Conservation (phyloP, 2,329 filamentous ascomycete species). For the Beauveria sp. region DNA sequence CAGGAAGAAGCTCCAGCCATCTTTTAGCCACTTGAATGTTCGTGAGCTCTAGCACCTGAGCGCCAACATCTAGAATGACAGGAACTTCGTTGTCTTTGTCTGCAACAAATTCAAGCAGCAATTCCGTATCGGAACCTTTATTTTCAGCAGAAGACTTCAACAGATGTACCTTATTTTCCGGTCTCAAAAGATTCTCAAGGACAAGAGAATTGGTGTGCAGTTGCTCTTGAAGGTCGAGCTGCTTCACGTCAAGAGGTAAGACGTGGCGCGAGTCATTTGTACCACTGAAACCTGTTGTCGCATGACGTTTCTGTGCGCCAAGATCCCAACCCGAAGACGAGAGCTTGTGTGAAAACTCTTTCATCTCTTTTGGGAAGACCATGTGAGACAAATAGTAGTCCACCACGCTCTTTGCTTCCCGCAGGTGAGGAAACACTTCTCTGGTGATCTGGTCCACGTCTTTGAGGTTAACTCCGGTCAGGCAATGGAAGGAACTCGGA, state of each 20-base stretch:
- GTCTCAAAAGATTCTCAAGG: conserved; percentile 47
- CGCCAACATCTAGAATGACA: conserved; percentile 65
- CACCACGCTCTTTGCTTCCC: conserved; percentile 44
- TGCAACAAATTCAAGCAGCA: conserved; percentile 30
- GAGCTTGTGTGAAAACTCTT: conserved; percentile 56
- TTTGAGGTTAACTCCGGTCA: conserved; percentile 49
- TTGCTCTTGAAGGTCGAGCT: conserved; percentile 27
- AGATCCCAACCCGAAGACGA: conserved; percentile 63
- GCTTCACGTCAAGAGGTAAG: conserved; percentile 45
- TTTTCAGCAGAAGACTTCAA: not conserved
- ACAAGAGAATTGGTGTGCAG: conserved; percentile 63
- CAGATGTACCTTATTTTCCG: conserved; percentile 37
- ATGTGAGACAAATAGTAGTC: conserved; percentile 55
- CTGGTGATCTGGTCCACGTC: conserved; percentile 40
- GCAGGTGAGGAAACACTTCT: conserved; percentile 45
- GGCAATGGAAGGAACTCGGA: conserved; percentile 28
- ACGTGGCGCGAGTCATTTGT: conserved; percentile 56
- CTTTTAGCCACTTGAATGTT: conserved; percentile 45
- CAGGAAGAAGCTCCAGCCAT: conserved; percentile 38
- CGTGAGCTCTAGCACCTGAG: conserved; percentile 56
- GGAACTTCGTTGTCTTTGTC: conserved; percentile 26
- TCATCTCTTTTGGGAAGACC: conserved; percentile 55
- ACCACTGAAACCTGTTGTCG: conserved; percentile 60
- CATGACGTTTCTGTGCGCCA: conserved; percentile 35
- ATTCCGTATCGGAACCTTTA: conserved; percentile 19